Evolutionary conservation across 352 stramenopile species (phyloP).

Genomic region (Elongisporangium undulatum): DNA sequence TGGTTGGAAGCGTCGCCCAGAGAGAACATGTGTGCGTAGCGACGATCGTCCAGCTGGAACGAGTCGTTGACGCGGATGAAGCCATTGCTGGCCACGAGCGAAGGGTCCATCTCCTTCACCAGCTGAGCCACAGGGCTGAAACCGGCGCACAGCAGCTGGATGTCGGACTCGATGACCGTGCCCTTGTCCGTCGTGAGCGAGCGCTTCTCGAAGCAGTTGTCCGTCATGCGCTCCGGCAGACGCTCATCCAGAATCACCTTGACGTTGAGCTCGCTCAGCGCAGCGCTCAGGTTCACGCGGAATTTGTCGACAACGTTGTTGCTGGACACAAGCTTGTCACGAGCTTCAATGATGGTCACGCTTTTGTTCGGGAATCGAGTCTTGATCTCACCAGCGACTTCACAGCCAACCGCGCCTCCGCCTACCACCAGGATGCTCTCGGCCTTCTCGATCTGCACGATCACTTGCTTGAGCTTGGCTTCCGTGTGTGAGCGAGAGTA

Average conservation of each 20-base stretch:
- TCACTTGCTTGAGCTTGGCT: conserved; percentile 27
- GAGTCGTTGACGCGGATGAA: conserved; percentile 41
- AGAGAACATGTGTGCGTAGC: conserved; percentile 45
- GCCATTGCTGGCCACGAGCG: conserved; percentile 27
- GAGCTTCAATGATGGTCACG: conserved; percentile 48
- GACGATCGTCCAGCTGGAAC: conserved; percentile 34
- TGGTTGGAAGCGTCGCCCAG: conserved; percentile 50
- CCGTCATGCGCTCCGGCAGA: conserved; percentile 24
- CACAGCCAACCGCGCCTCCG: conserved; percentile 49
- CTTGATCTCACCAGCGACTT: conserved; percentile 61
- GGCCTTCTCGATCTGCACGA: conserved; percentile 33
- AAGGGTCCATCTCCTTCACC: conserved; percentile 24
- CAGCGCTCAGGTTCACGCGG: conserved; percentile 24
- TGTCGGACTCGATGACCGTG: conserved; percentile 47
- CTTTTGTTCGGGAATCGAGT: conserved; percentile 45
- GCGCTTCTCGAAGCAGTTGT: conserved; percentile 32
- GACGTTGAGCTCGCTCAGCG: conserved; percentile 33
- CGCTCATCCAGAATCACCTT: conserved; percentile 44
- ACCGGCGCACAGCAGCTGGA: conserved; percentile 43
- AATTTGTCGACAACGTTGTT: conserved; percentile 46
- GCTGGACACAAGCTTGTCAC: conserved; percentile 24
- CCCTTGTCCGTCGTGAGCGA: conserved; percentile 43
- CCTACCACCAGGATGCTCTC: conserved; percentile 52
- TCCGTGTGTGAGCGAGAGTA: conserved; percentile 28
- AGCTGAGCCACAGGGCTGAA: conserved; percentile 35